A percentile compares a stretch with the other conserved stretches of the same genome.
Evolutionary conservation across 352 stramenopile genomes (phyloP).

Genomic region (Phytophthora tubulina): DNA sequence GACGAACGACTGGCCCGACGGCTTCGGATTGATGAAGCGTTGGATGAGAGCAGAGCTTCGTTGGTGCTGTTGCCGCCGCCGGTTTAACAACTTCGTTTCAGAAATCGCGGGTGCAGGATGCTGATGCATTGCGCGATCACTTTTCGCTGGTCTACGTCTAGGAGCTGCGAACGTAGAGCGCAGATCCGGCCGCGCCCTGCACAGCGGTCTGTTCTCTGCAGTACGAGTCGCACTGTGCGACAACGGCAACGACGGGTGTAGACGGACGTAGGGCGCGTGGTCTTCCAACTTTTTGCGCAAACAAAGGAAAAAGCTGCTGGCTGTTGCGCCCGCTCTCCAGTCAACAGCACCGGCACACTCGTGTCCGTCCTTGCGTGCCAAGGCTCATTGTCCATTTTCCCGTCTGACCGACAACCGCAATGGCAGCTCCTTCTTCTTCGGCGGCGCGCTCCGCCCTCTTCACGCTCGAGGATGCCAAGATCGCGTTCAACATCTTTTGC

Average conservation of each 20-base stretch:
- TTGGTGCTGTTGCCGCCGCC: too few relatives aligned
- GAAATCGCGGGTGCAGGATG: background rate
- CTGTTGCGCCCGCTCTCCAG: conserved; percentile 23
- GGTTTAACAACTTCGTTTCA: conserved; percentile 1
- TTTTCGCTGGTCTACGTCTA: conserved; percentile 30
- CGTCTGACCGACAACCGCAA: conserved; percentile 5
- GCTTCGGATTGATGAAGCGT: background rate
- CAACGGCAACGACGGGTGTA: conserved; percentile 28
- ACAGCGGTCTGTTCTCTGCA: background rate
- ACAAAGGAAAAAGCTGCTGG: conserved; percentile 37
- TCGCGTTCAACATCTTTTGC: conserved; percentile 57
- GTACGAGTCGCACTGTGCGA: conserved; percentile 10
- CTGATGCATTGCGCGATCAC: conserved; percentile 19
- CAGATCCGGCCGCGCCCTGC: background rate
- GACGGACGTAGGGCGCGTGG: conserved; percentile 22
- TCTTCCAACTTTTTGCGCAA: conserved; percentile 34
- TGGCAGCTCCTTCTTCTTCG: conserved; percentile 18
- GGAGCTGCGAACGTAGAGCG: conserved; percentile 14
- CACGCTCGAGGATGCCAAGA: conserved; percentile 61
- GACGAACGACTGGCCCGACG: conserved; percentile 15
- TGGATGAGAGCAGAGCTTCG: background rate
- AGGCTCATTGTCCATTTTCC: conserved; percentile 30
- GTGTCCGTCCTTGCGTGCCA: background rate
- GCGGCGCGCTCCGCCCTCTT: conserved; percentile 37
- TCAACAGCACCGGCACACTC: conserved; percentile 20